phyloP scores from a whole-genome alignment of 1,284 basidiomycete genomes.

The Pholiota adiposa region DNA sequence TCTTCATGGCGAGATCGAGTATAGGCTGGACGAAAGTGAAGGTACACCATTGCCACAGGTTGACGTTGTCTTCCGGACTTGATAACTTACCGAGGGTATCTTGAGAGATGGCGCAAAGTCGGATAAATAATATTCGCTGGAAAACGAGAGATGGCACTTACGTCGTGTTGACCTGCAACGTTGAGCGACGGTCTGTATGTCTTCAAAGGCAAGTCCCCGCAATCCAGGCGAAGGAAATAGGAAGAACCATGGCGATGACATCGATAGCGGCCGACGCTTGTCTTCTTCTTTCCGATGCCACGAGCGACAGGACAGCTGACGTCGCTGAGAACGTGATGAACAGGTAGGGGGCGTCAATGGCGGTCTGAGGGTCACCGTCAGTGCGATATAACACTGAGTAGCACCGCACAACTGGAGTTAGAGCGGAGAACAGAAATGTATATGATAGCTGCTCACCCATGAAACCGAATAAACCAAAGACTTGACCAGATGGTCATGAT shows the following conservation, averaged over 20 bases:
- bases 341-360: conserved; percentile 54
- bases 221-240: conserved; percentile 48
- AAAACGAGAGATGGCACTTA: conserved; percentile 28
- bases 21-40: conserved; percentile 80
- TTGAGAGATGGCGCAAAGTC: conserved; percentile 25
- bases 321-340: conserved; percentile 48
- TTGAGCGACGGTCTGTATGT: conserved; percentile 45
- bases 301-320: conserved; percentile 37
- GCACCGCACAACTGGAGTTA: not conserved
- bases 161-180: conserved; percentile 52
- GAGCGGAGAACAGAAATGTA: conserved; percentile 1
- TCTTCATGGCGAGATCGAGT: conserved; percentile 56
- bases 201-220: conserved; percentile 58
- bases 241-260: conserved; percentile 36
- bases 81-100: conserved; percentile 55
- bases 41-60: conserved; percentile 78
- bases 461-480: conserved; percentile 36
- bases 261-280: conserved; percentile 29
- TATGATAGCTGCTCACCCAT: conserved; percentile 43
- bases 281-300: conserved; percentile 38
- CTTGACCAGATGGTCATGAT: conserved; percentile 24
- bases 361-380: conserved; percentile 43
- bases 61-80: conserved; percentile 75
- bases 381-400: conserved; percentile 47
- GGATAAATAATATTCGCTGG: not conserved